These are phyloP conservation scores for Colletotrichum noveboracense DNA, from an alignment of 2,329 filamentous ascomycete genomes.

Conservation along the genomic window DNA sequence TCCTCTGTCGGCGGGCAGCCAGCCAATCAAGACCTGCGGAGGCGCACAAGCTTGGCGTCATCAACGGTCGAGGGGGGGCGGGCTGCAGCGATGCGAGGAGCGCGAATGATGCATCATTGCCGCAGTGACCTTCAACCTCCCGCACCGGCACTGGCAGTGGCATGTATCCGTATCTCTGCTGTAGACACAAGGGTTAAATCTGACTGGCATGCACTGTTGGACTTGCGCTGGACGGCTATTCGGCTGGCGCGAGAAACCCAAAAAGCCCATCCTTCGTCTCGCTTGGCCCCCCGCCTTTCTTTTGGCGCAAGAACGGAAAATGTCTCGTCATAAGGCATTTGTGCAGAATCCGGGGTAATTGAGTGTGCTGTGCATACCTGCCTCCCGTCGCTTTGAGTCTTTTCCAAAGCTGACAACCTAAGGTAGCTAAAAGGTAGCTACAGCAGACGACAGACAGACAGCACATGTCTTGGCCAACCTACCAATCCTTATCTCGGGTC, in stretches of 20 bases:
- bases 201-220: conserved; percentile 21
- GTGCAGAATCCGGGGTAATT: conserved; percentile 15
- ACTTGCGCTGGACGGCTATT: conserved; percentile 30
- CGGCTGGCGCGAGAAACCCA: conserved; percentile 38
- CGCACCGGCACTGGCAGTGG: conserved; percentile 6
- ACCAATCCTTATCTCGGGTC: not conserved
- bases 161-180: not conserved
- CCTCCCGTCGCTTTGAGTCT: not conserved
- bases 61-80: conserved; percentile 9
- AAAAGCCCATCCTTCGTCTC: conserved; percentile 41
- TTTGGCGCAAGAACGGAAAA: not conserved
- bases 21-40: not conserved
- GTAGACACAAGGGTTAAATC: not conserved
- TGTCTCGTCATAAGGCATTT: conserved; percentile 8
- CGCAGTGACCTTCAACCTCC: conserved; percentile 6
- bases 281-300: conserved; percentile 5
- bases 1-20: not conserved
- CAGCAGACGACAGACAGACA: not conserved
- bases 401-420: not conserved
- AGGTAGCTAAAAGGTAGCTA: not conserved
- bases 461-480: not conserved
- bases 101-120: conserved; percentile 13
- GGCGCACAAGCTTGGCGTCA: conserved; percentile 16
- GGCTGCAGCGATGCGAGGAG: not conserved
- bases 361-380: not conserved